Base-by-base conservation (phyloP, 371 early-diverging fungal species). In the Conidiobolus incongruus region DNA sequence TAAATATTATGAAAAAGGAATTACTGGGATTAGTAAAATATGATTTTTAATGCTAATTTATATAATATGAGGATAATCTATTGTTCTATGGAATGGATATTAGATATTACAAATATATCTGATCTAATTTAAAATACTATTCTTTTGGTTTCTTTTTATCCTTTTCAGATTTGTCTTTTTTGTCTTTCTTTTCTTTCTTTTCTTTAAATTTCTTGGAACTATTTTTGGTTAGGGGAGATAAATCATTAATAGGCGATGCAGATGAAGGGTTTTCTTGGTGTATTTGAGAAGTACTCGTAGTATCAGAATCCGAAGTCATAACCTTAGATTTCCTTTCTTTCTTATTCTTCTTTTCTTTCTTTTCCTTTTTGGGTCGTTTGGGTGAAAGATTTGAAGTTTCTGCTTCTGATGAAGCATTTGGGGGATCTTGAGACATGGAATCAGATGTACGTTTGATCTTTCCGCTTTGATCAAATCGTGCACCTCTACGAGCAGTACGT, bases 401-500 rank as follows among this genome's bases (percentile, higher is more conserved):
- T 34, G 29, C 31, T 28, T 34, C 34, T n/a, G 28, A 15, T 22
- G 17, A 41, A 16, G 28, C 33, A 31, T 39, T 34, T 40, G 10
- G 22, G 4, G 19, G 29, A 29, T 28, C 22, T 11, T n/a, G 24
- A 24, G 21, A 24, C 46, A 44, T 38, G 12, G 20, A 16, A 13
- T 10, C 20, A 17, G 40, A 30, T 30, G 35, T 30, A 28, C 88
- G 59, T 13, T 62, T 58, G 24, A 81, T 62, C 59, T 90, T 88
- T 13, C 86, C 91, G 10, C 61, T 67, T 47, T 86, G 87, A 44
- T 85, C 75, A 8, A 72, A 76, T 23, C 89, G 64, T 0, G 91
- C 92, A 10, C 92, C 92, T 51, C 87, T 89, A 23, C 87, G 62
- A 10, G 88, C 88, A 20, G 81, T 88, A 40, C 92, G 62, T 0